Evolutionary conservation across 2,329 filamentous ascomycete species (phyloP).

Genomic region (Penicillium rolfsii): DNA sequence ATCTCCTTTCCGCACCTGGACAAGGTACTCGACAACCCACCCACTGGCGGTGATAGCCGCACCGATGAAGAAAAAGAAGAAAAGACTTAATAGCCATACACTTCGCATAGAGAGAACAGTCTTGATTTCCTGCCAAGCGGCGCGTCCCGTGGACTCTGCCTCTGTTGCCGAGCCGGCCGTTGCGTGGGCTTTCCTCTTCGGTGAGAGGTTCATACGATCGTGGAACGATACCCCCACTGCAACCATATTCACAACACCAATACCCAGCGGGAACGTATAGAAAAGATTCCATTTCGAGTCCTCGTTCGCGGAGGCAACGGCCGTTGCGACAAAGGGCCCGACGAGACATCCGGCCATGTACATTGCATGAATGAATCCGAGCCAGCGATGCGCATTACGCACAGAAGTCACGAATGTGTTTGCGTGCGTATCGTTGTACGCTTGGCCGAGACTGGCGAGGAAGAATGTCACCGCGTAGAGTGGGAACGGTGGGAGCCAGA

Average conservation of each 20-base stretch:
- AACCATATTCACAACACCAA: not conserved
- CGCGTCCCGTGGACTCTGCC: not conserved
- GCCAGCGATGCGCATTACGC: not conserved
- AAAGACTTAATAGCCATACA: conserved; percentile 48
- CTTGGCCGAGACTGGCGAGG: conserved; percentile 62
- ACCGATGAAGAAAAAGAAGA: conserved; percentile 67
- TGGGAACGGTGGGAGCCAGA: conserved; percentile 61
- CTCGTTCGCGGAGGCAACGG: not conserved
- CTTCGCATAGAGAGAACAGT: not conserved
- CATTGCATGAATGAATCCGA: not conserved
- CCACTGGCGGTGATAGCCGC: conserved; percentile 58
- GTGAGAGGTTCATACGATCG: not conserved
- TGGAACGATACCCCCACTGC: not conserved
- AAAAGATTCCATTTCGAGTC: not conserved
- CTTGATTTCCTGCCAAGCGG: not conserved
- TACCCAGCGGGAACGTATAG: not conserved
- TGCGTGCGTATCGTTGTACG: conserved; percentile 60
- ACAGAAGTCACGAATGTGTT: not conserved
- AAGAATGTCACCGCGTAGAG: conserved; percentile 63
- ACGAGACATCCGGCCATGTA: not conserved
- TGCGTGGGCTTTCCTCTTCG: not conserved
- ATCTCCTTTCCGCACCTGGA: conserved; percentile 54
- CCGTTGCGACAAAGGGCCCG: not conserved
- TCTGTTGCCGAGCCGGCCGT: not conserved
- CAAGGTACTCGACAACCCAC: conserved; percentile 68